These are phyloP conservation scores for Pistacia atlantica DNA, from an alignment of 345 rosid genomes.

Conservation along the genomic window DNA sequence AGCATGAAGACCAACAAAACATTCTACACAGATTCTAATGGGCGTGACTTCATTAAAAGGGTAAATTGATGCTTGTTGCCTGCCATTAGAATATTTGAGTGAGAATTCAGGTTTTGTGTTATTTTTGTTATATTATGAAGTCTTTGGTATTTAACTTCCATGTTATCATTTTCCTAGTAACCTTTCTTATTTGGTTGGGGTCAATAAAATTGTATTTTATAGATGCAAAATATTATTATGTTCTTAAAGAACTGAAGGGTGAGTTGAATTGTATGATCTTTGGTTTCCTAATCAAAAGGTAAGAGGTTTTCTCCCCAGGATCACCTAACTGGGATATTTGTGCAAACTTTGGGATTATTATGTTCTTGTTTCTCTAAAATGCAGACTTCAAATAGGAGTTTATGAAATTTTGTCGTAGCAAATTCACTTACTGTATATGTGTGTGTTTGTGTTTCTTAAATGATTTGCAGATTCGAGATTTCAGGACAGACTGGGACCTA, in stretches of 20 bases:
- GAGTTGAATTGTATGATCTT: neutral
- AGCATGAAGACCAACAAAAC: constrained; percentile 74
- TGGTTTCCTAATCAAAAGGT: neutral
- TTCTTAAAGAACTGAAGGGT: neutral
- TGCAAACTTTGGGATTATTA: too few relatives aligned
- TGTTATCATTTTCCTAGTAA: neutral
- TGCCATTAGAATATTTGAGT: constrained; percentile 15
- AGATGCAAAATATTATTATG: neutral
- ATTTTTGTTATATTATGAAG: neutral
- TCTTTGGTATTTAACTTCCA: neutral
- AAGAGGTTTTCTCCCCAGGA: too few relatives aligned
- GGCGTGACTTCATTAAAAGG: constrained; percentile 92
- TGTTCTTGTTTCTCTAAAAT: too few relatives aligned
- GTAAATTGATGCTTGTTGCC: constrained; percentile 38
- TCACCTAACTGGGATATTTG: too few relatives aligned
- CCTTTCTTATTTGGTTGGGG: neutral
- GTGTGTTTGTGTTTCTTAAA: constrained; percentile 1
- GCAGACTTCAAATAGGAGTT: too few relatives aligned
- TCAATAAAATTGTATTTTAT: neutral
- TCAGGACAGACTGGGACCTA: constrained; percentile 87
- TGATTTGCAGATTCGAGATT: constrained; percentile 69
- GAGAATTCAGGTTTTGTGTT: neutral
- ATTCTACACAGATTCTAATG: constrained; percentile 92
- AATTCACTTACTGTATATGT: too few relatives aligned
- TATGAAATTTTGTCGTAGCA: too few relatives aligned